Evolutionary conservation across 2,329 filamentous ascomycete species (phyloP).

Genomic region (Lojkania enalia): DNA sequence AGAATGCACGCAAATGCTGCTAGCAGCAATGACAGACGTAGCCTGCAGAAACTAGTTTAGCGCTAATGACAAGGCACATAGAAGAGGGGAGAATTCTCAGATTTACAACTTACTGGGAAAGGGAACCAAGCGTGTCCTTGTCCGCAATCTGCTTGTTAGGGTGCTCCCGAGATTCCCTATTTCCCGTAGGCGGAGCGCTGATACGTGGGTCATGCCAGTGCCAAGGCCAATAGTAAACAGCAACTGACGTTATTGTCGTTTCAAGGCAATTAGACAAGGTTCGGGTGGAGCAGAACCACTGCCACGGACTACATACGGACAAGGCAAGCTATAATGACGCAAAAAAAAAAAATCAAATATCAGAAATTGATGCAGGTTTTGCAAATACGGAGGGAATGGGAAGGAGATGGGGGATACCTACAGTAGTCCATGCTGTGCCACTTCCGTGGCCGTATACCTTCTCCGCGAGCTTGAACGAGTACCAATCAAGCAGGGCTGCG

Average conservation of each 20-base stretch:
- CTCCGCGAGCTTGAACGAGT: slow-evolving; percentile 80
- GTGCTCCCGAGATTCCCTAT: slow-evolving; percentile 20
- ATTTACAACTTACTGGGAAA: slow-evolving; percentile 29
- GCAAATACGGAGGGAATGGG: slow-evolving; percentile 2
- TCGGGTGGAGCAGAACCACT: slow-evolving; percentile 92
- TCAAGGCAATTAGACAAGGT: slow-evolving; percentile 95
- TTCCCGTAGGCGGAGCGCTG: slow-evolving; percentile 20
- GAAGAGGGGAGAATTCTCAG: slow-evolving; percentile 10
- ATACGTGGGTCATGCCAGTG: slow-evolving; percentile 49
- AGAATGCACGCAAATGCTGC: slow-evolving; percentile 83
- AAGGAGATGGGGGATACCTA: slow-evolving; percentile 52
- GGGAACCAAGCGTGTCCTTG: slow-evolving; percentile 37
- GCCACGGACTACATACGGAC: slow-evolving; percentile 81
- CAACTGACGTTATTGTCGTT: slow-evolving; percentile 79
- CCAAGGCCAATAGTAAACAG: slow-evolving; percentile 88
- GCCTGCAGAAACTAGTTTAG: slow-evolving; percentile 32
- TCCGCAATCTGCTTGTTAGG: slow-evolving; percentile 33
- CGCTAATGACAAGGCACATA: slow-evolving; percentile 13
- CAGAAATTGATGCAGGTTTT: slow-evolving; percentile 18
- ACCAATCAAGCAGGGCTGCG: slow-evolving; percentile 80
- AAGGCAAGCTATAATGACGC: slow-evolving; percentile 63
- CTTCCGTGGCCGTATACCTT: slow-evolving; percentile 70
- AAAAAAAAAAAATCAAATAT: slow-evolving; percentile 21
- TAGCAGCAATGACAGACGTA: slow-evolving; percentile 65
- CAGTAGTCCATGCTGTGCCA: slow-evolving; percentile 68